A percentile compares a stretch with the other conserved stretches of the same genome.
Evolutionary conservation across 2,329 filamentous ascomycete species (phyloP).

Genomic region (Colletotrichum acutatum): DNA sequence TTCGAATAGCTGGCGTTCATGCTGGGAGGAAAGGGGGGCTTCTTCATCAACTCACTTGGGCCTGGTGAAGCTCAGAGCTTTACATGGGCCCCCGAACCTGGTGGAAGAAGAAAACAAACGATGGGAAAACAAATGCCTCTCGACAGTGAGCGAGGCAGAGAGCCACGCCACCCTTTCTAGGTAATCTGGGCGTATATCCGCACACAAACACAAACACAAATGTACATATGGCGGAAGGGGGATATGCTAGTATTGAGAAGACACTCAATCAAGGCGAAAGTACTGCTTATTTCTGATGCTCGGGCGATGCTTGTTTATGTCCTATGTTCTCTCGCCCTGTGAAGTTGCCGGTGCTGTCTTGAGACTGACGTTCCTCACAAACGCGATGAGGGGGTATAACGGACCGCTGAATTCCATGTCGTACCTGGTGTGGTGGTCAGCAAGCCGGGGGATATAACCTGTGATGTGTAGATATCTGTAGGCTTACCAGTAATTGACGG

Average conservation of each 20-base stretch:
- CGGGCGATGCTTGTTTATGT: background rate
- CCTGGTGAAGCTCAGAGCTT: background rate
- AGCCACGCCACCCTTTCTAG: conserved; percentile 6
- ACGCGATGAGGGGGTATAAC: conserved; percentile 71
- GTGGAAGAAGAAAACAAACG: background rate
- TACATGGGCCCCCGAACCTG: background rate
- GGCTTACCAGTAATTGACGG: conserved; percentile 82
- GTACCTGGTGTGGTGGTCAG: conserved; percentile 64
- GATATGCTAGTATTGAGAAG: conserved; percentile 6
- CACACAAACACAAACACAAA: conserved; percentile 1
- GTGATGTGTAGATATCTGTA: background rate
- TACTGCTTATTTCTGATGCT: background rate
- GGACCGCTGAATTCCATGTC: conserved; percentile 81
- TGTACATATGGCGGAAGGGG: conserved; percentile 29
- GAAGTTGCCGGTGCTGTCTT: background rate
- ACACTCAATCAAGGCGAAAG: conserved; percentile 23
- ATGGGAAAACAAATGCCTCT: background rate
- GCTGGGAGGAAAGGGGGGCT: conserved; percentile 10
- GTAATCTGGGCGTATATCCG: conserved; percentile 32
- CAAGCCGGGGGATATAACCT: background rate
- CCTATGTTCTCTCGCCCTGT: background rate
- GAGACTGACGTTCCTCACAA: conserved; percentile 57
- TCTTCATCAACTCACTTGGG: background rate
- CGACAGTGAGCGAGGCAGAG: background rate
- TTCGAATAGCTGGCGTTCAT: conserved; percentile 29